A percentile compares a stretch with the other conserved stretches of the same genome.
phyloP scores from a whole-genome alignment of 148 eudicot species.

The Polygonum maritimum region DNA sequence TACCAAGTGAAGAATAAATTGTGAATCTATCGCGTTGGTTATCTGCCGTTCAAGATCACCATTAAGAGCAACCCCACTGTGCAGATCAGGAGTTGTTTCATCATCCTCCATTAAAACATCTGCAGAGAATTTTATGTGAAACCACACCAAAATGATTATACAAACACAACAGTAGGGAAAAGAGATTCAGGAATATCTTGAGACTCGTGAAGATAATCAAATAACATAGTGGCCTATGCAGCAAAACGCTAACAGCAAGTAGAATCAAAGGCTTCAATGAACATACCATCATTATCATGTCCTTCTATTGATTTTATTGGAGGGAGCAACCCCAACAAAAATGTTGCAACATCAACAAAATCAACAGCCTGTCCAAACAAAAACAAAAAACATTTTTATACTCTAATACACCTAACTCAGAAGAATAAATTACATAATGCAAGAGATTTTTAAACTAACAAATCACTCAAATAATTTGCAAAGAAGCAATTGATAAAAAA shows the following conservation, averaged over 20 bases:
- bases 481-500: not conserved
- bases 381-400: not conserved
- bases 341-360: constrained; percentile 68
- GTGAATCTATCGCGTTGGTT: constrained; percentile 65
- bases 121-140: constrained; percentile 11
- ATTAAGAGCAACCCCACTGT: constrained; percentile 31
- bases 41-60: constrained; percentile 66
- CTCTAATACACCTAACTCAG: not conserved
- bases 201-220: not conserved
- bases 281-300: constrained; percentile 50
- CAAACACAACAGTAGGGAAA: not conserved
- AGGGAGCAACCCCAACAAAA: constrained; percentile 76
- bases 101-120: constrained; percentile 54
- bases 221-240: not conserved
- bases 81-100: constrained; percentile 53
- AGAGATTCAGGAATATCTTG: not conserved
- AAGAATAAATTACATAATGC: not conserved
- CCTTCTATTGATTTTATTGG: constrained; percentile 42
- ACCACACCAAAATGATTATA: not conserved
- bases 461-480: not conserved
- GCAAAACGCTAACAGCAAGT: not conserved
- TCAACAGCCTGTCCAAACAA: constrained; percentile 58
- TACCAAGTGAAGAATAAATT: constrained; percentile 84
- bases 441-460: not conserved
- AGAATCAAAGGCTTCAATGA: not conserved